Evolutionary conservation across 176 grass and related monocot species (phyloP).

Genomic region (Luzula sylvatica): DNA sequence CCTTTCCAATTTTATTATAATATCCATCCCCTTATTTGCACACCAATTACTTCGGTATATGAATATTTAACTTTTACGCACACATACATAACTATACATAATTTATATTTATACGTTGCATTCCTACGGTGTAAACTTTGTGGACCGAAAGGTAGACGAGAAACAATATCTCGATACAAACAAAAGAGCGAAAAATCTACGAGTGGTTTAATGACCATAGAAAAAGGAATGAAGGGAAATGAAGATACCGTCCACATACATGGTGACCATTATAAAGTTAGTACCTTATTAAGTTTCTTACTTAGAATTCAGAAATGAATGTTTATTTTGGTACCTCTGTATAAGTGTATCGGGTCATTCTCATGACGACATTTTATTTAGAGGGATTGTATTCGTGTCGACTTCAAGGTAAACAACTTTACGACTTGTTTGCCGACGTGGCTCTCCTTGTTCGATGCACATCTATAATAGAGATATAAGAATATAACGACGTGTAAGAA

Average conservation of each 20-base stretch:
- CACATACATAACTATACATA: too few relatives aligned
- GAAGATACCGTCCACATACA: background rate
- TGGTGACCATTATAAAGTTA: slow-evolving; percentile 9
- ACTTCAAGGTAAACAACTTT: background rate
- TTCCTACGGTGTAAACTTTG: slow-evolving; percentile 4
- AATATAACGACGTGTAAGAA: background rate
- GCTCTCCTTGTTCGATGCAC: background rate
- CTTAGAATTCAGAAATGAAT: too few relatives aligned
- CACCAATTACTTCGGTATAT: too few relatives aligned
- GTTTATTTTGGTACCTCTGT: background rate
- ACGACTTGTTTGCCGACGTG: background rate
- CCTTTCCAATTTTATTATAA: too few relatives aligned
- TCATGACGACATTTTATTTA: slow-evolving; percentile 7
- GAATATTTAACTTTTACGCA: too few relatives aligned
- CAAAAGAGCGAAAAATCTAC: slow-evolving; percentile 23
- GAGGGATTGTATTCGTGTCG: background rate
- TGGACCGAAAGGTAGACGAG: background rate
- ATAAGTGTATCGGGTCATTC: background rate
- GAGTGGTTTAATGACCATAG: slow-evolving; percentile 14
- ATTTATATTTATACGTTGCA: too few relatives aligned
- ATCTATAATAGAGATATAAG: background rate
- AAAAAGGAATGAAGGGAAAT: background rate
- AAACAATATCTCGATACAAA: slow-evolving; percentile 8
- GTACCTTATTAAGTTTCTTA: too few relatives aligned
- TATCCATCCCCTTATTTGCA: too few relatives aligned